Evolutionary conservation across 768 basidiomycete species (phyloP), one percentile per base, ranked within the genome.

Genomic region (Naematelia encephala): DNA sequence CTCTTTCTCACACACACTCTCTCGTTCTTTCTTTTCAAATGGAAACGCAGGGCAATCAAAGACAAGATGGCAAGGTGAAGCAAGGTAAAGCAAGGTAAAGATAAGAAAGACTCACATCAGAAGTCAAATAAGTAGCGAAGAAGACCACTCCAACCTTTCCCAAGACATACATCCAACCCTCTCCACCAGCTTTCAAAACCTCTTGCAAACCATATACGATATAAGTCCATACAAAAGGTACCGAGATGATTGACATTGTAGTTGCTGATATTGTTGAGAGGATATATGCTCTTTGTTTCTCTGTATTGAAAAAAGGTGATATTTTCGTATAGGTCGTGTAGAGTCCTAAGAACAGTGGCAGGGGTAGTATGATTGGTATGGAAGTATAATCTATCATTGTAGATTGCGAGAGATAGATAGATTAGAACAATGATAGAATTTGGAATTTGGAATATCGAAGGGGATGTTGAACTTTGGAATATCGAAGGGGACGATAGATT

Each of bases 121-220:
- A 67, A 52, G 78, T 63, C 56, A 84, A 79, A 70, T 82, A 83
- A 8, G 79, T 80, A 57, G 81, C 81, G 64, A 84, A 84, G 54
- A 80, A 79, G 0, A 67, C 28, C 23, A 67, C 66, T 4, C 61
- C 66, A 56, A 79, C 69, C 56, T 68, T 67, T 5, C 63, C 72
- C n/a, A 70, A 25, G 11, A 74, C 69, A 2, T 74, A 65, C 27
- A 67, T 64, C 42, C 60, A 58, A 25, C 61, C 62, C 5, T 72
- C 61, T 19, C 75, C 48, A 46, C 62, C 60, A 1, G 77, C 48
- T 22, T 60, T 60, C 26, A 68, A 74, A 23, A 79, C 63, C 26
- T 68, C 69, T 13, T 74, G 78, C 3, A 70, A 34, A 23, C 72
- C 63, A 14, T 59, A 55, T 19, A 48, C 21, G 19, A 70, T 45